A percentile compares a stretch with the other conserved stretches of the same genome.
Evolutionary conservation across 2,329 filamentous ascomycete species (phyloP).

Genomic region (Aspergillus viridinutans): DNA sequence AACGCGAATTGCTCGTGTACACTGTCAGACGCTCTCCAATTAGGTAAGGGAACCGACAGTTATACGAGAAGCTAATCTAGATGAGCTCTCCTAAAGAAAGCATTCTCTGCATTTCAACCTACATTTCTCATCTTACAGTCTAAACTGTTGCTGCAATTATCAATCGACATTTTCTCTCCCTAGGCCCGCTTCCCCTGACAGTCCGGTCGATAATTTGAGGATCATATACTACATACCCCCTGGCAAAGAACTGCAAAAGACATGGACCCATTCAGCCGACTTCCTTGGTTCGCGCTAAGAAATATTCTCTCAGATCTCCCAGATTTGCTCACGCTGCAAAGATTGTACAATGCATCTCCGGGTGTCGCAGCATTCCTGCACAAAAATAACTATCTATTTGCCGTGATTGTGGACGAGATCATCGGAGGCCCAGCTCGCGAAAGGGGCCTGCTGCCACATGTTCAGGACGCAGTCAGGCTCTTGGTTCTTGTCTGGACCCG

Average conservation of each 20-base stretch:
- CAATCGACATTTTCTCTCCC: background rate
- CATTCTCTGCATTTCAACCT: background rate
- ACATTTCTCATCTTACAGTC: background rate
- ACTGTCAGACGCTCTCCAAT: background rate
- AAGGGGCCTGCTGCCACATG: conserved; percentile 1
- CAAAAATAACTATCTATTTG: conserved; percentile 2
- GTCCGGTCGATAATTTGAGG: background rate
- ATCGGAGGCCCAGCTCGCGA: conserved; percentile 1
- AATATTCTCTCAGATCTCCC: conserved; percentile 3
- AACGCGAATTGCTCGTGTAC: no score
- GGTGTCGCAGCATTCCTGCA: conserved; percentile 2
- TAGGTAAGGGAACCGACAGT: background rate
- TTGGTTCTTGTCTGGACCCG: conserved; percentile 1
- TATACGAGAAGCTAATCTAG: no score
- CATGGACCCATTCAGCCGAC: conserved; percentile 5
- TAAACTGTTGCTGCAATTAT: background rate
- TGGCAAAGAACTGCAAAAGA: background rate
- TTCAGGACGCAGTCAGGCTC: conserved; percentile 1
- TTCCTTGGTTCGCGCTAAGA: conserved; percentile 5
- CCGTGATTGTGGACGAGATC: conserved; percentile 1
- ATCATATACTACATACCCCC: no score
- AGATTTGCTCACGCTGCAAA: conserved; percentile 4
- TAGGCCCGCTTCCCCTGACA: background rate
- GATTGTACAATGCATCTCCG: conserved; percentile 2
- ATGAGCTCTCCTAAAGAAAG: background rate